A percentile compares a stretch with the other conserved stretches of the same genome.
These are phyloP conservation scores for Eucalyptus microcorys DNA, from an alignment of 345 rosid species.

Conservation along the genomic window DNA sequence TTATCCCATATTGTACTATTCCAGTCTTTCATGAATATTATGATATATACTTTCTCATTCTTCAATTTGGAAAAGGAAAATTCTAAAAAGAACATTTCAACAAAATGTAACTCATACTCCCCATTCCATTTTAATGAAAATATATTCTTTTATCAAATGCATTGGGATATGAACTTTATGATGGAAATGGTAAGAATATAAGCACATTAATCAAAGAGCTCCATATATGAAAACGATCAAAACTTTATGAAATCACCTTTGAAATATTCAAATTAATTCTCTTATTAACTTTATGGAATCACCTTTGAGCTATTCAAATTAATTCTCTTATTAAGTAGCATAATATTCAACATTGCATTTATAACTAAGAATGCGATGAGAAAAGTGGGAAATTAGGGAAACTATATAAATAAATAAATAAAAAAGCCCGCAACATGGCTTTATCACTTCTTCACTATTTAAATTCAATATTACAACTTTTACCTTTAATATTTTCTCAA, in stretches of 20 bases:
- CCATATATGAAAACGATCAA: neutral
- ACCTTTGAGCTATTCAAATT: neutral
- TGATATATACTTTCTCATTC: neutral
- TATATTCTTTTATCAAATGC: neutral
- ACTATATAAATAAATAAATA: neutral
- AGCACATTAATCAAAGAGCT: neutral
- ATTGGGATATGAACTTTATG: neutral
- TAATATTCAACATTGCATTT: neutral
- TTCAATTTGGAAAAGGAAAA: neutral
- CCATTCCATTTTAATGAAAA: neutral
- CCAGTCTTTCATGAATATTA: neutral
- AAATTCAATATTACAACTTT: neutral
- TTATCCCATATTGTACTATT: neutral
- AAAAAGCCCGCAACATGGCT: neutral
- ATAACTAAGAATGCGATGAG: neutral
- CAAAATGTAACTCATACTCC: neutral
- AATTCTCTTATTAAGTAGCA: neutral
- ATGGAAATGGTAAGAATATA: neutral
- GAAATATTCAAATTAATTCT: no score
- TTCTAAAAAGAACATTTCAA: neutral
- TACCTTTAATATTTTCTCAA: neutral
- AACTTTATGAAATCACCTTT: neutral
- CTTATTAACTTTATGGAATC: neutral
- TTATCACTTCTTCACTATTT: neutral
- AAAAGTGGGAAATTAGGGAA: neutral